These are phyloP conservation scores for Candida lessepsii DNA, from an alignment of 805 yeast genomes.

Conservation along the genomic window DNA sequence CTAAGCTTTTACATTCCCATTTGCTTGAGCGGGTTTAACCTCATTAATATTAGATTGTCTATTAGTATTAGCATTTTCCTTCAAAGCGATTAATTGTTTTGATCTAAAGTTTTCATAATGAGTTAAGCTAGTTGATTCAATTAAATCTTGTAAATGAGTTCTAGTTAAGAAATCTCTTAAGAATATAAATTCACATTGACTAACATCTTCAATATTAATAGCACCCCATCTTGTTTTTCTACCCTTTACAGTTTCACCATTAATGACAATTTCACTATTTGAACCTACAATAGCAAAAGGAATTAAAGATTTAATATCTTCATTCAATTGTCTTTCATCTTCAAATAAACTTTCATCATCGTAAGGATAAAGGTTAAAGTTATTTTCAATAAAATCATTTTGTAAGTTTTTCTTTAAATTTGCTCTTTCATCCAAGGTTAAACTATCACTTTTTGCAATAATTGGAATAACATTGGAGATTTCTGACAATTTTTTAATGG, in stretches of 20 bases:
- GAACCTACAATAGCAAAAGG: conserved; percentile 97
- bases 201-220: conserved; percentile 88
- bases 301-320: conserved; percentile 67
- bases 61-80: conserved; percentile 65
- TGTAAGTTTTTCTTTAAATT: conserved; percentile 75
- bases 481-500: conserved; percentile 80
- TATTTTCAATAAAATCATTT: conserved; percentile 69
- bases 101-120: conserved; percentile 94
- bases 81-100: conserved; percentile 88
- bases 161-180: conserved; percentile 92
- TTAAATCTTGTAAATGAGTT: conserved; percentile 93
- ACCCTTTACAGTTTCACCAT: conserved; percentile 82
- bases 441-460: conserved; percentile 89
- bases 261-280: conserved; percentile 68
- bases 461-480: conserved; percentile 93
- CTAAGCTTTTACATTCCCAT: conserved; percentile 3
- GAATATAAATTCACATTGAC: conserved; percentile 93
- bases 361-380: conserved; percentile 80
- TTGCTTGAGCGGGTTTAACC: conserved; percentile 6
- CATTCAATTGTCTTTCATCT: conserved; percentile 71
- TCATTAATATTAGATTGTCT: conserved; percentile 25
- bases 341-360: conserved; percentile 67
- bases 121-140: conserved; percentile 82
- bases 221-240: conserved; percentile 94
- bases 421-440: conserved; percentile 82